Conservation (phyloP, 345 rosid species). For the Lepidium sativum region DNA sequence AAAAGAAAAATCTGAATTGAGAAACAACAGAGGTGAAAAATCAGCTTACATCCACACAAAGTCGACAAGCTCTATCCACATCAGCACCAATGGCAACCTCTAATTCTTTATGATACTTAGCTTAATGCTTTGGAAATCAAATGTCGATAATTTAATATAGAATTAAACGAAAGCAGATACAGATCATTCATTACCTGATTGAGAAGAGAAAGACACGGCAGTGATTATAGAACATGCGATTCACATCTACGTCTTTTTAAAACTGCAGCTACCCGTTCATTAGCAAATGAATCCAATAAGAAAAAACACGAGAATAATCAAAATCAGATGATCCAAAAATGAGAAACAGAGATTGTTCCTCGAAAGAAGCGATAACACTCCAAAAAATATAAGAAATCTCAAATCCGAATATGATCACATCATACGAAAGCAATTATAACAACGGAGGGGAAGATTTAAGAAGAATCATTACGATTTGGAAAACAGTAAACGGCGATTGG, state of each 20-base stretch:
- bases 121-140: slow-evolving; percentile 39
- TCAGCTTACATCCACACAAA: slow-evolving; percentile 55
- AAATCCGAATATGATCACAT: slow-evolving; percentile 22
- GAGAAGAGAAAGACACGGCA: too few species aligned
- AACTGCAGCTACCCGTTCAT: too few species aligned
- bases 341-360: background rate
- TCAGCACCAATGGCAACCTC: slow-evolving; percentile 56
- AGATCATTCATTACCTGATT: too few species aligned
- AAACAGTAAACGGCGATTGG: slow-evolving; percentile 8
- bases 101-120: slow-evolving; percentile 47
- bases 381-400: background rate
- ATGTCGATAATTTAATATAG: background rate
- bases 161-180: background rate
- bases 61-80: slow-evolving; percentile 79
- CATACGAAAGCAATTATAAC: slow-evolving; percentile 2
- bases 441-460: background rate
- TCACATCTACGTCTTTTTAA: too few species aligned
- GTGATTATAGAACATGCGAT: too few species aligned
- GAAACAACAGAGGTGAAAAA: background rate
- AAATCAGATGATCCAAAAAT: slow-evolving; percentile 2
- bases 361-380: background rate
- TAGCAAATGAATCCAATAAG: background rate
- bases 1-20: too few species aligned
- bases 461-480: slow-evolving; percentile 19
- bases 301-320: background rate